A percentile compares a stretch with the other conserved stretches of the same genome.
Evolutionary conservation across 805 yeast genomes (phyloP).

Genomic region (Candida lessepsii): DNA sequence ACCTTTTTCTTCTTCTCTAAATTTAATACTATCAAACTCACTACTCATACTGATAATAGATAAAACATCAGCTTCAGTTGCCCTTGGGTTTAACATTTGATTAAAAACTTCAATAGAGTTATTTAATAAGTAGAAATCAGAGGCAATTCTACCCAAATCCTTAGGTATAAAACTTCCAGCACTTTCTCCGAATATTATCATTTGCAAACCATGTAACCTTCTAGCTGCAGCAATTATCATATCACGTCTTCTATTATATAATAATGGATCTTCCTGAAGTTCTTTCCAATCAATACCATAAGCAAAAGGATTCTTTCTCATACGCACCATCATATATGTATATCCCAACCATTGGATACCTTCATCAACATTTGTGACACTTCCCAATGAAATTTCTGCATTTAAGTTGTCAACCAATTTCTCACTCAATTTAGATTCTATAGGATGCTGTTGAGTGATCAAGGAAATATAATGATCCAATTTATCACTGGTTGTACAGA

Average conservation of each 20-base stretch:
- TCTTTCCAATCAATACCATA: constrained; percentile 92
- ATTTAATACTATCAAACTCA: constrained; percentile 87
- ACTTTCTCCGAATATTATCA: constrained; percentile 88
- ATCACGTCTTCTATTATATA: constrained; percentile 68
- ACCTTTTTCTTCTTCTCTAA: constrained; percentile 79
- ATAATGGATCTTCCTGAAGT: constrained; percentile 74
- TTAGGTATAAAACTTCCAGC: constrained; percentile 78
- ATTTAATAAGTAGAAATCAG: constrained; percentile 85
- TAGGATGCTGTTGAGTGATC: constrained; percentile 92
- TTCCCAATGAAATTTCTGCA: constrained; percentile 95
- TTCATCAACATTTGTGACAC: constrained; percentile 91
- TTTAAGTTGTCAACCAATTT: constrained; percentile 88
- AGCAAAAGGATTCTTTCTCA: constrained; percentile 90
- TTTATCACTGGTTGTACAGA: constrained; percentile 78
- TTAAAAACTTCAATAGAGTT: constrained; percentile 88
- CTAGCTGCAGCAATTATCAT: constrained; percentile 81
- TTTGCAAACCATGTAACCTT: constrained; percentile 79
- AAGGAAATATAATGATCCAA: constrained; percentile 87
- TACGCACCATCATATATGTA: constrained; percentile 88
- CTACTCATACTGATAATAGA: constrained; percentile 88
- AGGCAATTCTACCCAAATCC: constrained; percentile 90
- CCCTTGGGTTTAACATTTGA: constrained; percentile 75
- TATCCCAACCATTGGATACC: constrained; percentile 98
- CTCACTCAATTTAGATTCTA: constrained; percentile 77
- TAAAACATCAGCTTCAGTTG: constrained; percentile 88